Base-by-base conservation (phyloP, 805 yeast species). In the Starmerella vaccinii region DNA sequence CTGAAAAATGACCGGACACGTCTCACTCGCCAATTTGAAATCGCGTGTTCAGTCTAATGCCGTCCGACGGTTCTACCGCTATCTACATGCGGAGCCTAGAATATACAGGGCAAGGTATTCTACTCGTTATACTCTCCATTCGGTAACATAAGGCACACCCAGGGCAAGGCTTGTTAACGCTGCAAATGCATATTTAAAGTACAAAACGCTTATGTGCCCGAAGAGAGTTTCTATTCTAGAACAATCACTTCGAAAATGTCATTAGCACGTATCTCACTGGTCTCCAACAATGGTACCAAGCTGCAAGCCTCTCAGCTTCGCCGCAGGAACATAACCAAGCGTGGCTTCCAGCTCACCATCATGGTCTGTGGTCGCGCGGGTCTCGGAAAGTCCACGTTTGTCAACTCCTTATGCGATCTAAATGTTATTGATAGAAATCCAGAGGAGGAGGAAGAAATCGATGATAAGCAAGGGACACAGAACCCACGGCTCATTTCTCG, bases 311-410 rank as follows among this genome's bases (percentile, higher is more conserved):
- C 62, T 37, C 61, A 57, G 47, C 59, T 77, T 52, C 71, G 81
- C 48, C 71, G 82, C 57, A 73, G 80, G 50, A 82, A 79, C 63
- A 78, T 76, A 60, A 76, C 81, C 50, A 80, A 76, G 59, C 56
- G 54, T 19, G 61, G 62, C 4, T 69, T 77, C 53, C 76, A 75
- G 53, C 74, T 82, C 58, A 76, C 82, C 19, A 64, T 82, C 47
- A 75, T 84, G 77, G 78, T 84, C 13, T 76, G 80, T 48, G 95
- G 95, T 8, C 80, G 79, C 54, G 76, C 78, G 62, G 89, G 89
- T 3, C 71, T 80, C 2, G 94, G 95, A 2, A 82, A 84, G 59
- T 74, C 82, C 24, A 80, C 90, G 0, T 84, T 85, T 61, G 68
- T 85, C 61, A 82, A 82, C 65, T 76, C 84, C 43, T 70, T 84